phyloP scores from a whole-genome alignment of 129 eudicot species.

The Ambrosia trifida region DNA sequence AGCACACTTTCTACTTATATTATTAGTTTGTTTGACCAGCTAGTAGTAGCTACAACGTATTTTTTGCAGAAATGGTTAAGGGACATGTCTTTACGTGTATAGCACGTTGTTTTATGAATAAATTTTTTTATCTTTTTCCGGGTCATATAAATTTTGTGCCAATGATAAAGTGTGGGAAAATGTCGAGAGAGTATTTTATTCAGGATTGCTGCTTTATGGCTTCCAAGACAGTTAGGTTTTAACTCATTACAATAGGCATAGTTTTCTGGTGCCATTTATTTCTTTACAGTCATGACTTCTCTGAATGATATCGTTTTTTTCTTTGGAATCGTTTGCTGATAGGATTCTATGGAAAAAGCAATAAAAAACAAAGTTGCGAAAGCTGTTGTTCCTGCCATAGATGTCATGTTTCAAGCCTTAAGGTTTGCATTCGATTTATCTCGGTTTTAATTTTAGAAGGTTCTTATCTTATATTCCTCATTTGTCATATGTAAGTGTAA shows the following conservation, averaged over 20 bases:
- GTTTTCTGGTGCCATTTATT: background rate
- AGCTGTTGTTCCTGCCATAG: slow-evolving; percentile 99
- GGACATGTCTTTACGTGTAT: background rate
- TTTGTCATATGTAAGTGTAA: slow-evolving; percentile 2
- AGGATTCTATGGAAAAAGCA: slow-evolving; percentile 99
- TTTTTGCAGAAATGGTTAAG: background rate
- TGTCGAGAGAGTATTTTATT: background rate
- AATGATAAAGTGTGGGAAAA: background rate
- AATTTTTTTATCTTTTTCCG: background rate
- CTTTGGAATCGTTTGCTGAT: slow-evolving; percentile 21
- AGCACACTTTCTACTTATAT: background rate
- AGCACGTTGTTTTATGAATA: background rate
- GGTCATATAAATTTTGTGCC: background rate
- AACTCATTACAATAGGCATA: background rate
- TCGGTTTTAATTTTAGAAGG: background rate
- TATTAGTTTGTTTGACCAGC: background rate
- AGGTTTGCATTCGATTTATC: slow-evolving; percentile 52
- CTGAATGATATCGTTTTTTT: background rate
- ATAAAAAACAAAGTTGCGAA: slow-evolving; percentile 94
- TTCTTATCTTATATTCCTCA: background rate
- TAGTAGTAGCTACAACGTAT: background rate
- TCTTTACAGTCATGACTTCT: background rate
- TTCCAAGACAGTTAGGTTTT: background rate
- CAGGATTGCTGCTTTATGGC: background rate
- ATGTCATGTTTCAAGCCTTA: slow-evolving; percentile 99